These are phyloP conservation scores for Cordyceps fumosorosea DNA, from an alignment of 2,329 filamentous ascomycete genomes.

Conservation along the genomic window DNA sequence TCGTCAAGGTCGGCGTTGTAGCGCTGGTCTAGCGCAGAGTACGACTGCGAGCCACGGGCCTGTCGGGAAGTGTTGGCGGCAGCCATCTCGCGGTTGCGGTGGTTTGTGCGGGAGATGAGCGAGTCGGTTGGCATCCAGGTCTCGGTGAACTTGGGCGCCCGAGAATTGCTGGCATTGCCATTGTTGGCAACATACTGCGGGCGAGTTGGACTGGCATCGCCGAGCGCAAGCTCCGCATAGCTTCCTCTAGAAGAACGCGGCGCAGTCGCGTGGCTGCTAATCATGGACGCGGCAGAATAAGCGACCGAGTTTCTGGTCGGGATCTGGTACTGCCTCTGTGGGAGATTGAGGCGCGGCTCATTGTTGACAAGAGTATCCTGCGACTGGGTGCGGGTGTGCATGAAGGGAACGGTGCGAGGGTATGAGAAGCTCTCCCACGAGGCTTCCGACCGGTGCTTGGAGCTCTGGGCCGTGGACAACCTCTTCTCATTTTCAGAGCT, in stretches of 20 bases:
- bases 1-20: slow-evolving; percentile 38
- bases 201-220: slow-evolving; percentile 29
- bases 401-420: slow-evolving; percentile 63
- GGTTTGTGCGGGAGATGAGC: slow-evolving; percentile 39
- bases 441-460: slow-evolving; percentile 35
- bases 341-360: slow-evolving; percentile 48
- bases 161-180: slow-evolving; percentile 21
- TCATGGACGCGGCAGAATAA: slow-evolving; percentile 36
- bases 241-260: slow-evolving; percentile 33
- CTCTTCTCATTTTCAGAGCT: slow-evolving; percentile 53
- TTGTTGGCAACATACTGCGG: slow-evolving; percentile 19
- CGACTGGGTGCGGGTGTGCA: slow-evolving; percentile 66
- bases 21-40: slow-evolving; percentile 40
- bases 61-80: slow-evolving; percentile 27
- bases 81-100: slow-evolving; percentile 40
- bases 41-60: slow-evolving; percentile 30
- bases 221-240: slow-evolving; percentile 44
- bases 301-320: slow-evolving; percentile 36
- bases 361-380: slow-evolving; percentile 48
- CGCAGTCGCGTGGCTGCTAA: slow-evolving; percentile 43
- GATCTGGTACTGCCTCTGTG: slow-evolving; percentile 50
- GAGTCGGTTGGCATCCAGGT: slow-evolving; percentile 19
- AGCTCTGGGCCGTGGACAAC: slow-evolving; percentile 39
- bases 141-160: slow-evolving; percentile 44
- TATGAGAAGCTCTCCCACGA: slow-evolving; percentile 39